Evolutionary conservation across 768 basidiomycete genomes (phyloP).

Genomic region (Trametopsis cervina): DNA sequence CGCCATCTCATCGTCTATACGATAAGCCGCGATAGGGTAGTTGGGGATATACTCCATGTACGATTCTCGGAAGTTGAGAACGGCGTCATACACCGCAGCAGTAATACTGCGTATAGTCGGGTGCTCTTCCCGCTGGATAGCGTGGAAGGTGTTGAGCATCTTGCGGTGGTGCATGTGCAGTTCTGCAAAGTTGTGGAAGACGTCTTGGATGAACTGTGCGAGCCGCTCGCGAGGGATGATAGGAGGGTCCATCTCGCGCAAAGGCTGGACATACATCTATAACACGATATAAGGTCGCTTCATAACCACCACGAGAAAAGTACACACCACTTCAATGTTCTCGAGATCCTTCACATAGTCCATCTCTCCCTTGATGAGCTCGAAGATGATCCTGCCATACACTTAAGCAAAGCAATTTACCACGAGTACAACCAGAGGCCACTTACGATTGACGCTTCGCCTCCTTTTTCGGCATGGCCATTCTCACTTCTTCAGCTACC

Average conservation of each 20-base stretch:
- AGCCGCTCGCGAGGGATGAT: conserved; percentile 69
- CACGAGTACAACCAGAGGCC: neutral
- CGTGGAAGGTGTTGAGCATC: conserved; percentile 74
- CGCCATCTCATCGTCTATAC: conserved; percentile 83
- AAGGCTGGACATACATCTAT: conserved; percentile 77
- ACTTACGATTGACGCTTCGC: conserved; percentile 80
- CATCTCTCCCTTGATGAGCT: conserved; percentile 95
- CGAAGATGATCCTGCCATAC: conserved; percentile 71
- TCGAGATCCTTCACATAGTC: conserved; percentile 89
- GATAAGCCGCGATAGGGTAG: conserved; percentile 85
- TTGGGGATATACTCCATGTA: conserved; percentile 94
- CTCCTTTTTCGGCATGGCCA: conserved; percentile 62
- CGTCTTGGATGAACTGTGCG: conserved; percentile 74
- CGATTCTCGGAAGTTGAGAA: conserved; percentile 85
- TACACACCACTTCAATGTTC: conserved; percentile 66
- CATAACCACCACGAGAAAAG: neutral
- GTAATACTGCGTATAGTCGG: conserved; percentile 75
- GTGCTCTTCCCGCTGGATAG: conserved; percentile 84
- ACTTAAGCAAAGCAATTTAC: neutral
- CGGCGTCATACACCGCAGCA: conserved; percentile 80
- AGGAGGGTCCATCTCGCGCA: conserved; percentile 67
- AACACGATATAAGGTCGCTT: neutral
- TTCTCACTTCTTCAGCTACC: conserved; percentile 59
- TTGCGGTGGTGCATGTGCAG: conserved; percentile 68
- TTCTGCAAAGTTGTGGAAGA: conserved; percentile 83